phyloP scores from a whole-genome alignment of 768 basidiomycete genomes.

The Termitomyces eurrhizus region DNA sequence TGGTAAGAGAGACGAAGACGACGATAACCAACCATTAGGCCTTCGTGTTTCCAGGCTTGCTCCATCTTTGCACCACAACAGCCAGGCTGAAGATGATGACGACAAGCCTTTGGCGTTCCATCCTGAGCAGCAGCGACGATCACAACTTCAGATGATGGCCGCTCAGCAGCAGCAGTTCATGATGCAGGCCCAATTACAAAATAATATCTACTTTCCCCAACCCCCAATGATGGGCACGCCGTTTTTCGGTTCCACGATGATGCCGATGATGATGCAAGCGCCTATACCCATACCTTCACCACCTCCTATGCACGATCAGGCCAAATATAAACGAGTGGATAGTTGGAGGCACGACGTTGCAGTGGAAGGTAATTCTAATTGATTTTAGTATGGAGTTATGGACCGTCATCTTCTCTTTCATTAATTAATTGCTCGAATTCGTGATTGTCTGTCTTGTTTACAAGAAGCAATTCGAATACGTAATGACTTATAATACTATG shows the following conservation, averaged over 20 bases:
- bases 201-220: slow-evolving; percentile 67
- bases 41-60: slow-evolving; percentile 54
- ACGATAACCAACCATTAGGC: slow-evolving; percentile 71
- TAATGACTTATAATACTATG: slow-evolving; percentile 15
- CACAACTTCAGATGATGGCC: slow-evolving; percentile 57
- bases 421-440: neutral
- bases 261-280: slow-evolving; percentile 41
- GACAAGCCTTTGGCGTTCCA: slow-evolving; percentile 69
- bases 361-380: slow-evolving; percentile 50
- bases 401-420: neutral
- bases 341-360: slow-evolving; percentile 79
- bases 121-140: slow-evolving; percentile 75
- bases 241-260: slow-evolving; percentile 59
- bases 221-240: slow-evolving; percentile 68
- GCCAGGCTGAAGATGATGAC: slow-evolving; percentile 52
- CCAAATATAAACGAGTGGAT: slow-evolving; percentile 71
- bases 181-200: slow-evolving; percentile 76
- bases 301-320: slow-evolving; percentile 59
- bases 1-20: slow-evolving; percentile 44
- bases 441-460: slow-evolving; percentile 7
- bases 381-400: neutral
- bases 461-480: slow-evolving; percentile 8
- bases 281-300: slow-evolving; percentile 52
- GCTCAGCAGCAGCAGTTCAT: slow-evolving; percentile 59
- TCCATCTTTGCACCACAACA: slow-evolving; percentile 19